phyloP scores from a whole-genome alignment of 768 basidiomycete species.

The Botryobasidium botryosum region DNA sequence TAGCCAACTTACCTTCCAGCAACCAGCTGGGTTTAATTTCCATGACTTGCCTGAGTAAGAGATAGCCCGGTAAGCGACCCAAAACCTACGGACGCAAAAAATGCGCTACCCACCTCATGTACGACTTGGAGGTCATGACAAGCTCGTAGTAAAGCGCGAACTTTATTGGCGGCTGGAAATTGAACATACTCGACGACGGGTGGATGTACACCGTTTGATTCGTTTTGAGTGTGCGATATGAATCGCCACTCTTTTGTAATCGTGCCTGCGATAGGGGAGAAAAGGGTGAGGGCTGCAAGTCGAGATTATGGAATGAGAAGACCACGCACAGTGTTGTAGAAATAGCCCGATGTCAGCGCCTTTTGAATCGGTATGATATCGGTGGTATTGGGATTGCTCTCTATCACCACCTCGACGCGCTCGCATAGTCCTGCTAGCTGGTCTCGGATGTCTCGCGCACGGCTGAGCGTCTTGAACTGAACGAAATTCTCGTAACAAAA shows the following conservation, averaged over 20 bases:
- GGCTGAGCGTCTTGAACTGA: slow-evolving; percentile 84
- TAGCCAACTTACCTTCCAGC: slow-evolving; percentile 51
- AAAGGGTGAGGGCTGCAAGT: background rate
- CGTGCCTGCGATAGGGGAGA: slow-evolving; percentile 40
- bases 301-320: background rate
- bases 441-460: slow-evolving; percentile 35
- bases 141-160: slow-evolving; percentile 90
- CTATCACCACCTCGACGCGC: slow-evolving; percentile 83
- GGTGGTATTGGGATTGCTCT: slow-evolving; percentile 77
- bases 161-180: slow-evolving; percentile 84
- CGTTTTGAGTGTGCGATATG: slow-evolving; percentile 91
- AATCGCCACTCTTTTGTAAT: slow-evolving; percentile 89
- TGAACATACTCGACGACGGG: slow-evolving; percentile 88
- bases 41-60: slow-evolving; percentile 63
- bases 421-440: slow-evolving; percentile 93
- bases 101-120: slow-evolving; percentile 44
- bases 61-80: background rate
- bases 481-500: slow-evolving; percentile 89
- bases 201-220: slow-evolving; percentile 95
- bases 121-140: slow-evolving; percentile 94
- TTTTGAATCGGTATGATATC: slow-evolving; percentile 91
- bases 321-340: slow-evolving; percentile 70
- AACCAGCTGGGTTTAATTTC: slow-evolving; percentile 95
- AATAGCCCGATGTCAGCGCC: slow-evolving; percentile 87
- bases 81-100: background rate